Evolutionary conservation across 192 early-diverging fungal species (phyloP).

Genomic region (Coemansia sp.): DNA sequence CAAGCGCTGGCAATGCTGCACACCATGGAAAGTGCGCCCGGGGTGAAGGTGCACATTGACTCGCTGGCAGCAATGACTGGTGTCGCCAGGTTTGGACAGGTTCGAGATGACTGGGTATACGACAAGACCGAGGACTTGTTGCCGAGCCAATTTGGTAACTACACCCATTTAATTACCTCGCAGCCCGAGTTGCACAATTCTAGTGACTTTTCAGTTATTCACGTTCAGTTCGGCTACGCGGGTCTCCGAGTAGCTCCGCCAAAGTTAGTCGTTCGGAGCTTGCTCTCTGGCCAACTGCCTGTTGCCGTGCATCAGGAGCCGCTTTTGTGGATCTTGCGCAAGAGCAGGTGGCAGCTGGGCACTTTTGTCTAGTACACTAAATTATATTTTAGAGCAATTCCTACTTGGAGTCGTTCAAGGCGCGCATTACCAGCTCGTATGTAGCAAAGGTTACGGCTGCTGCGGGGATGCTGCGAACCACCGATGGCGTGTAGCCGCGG

Average conservation of each 20-base stretch:
- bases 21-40: constrained; percentile 33
- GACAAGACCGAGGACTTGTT: constrained; percentile 61
- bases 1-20: constrained; percentile 68
- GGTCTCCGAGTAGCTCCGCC: constrained; percentile 7
- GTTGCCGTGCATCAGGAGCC: constrained; percentile 8
- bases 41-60: constrained; percentile 66
- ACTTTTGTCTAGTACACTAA: neutral
- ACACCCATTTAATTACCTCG: constrained; percentile 37
- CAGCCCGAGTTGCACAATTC: constrained; percentile 12
- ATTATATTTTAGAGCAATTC: neutral
- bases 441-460: constrained; percentile 75
- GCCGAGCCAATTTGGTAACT: constrained; percentile 24
- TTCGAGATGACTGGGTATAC: constrained; percentile 59
- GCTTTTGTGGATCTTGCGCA: constrained; percentile 20
- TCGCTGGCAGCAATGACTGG: constrained; percentile 78
- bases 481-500: constrained; percentile 62
- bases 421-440: constrained; percentile 60
- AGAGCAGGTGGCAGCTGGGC: neutral
- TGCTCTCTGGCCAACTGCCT: constrained; percentile 1
- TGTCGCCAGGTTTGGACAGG: constrained; percentile 73
- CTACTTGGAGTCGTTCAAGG: constrained; percentile 8
- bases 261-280: neutral
- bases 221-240: constrained; percentile 21
- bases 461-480: constrained; percentile 65
- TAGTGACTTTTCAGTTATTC: constrained; percentile 18